Evolutionary conservation across 2,329 filamentous ascomycete species (phyloP).

Genomic region (Emergomyces africanus): DNA sequence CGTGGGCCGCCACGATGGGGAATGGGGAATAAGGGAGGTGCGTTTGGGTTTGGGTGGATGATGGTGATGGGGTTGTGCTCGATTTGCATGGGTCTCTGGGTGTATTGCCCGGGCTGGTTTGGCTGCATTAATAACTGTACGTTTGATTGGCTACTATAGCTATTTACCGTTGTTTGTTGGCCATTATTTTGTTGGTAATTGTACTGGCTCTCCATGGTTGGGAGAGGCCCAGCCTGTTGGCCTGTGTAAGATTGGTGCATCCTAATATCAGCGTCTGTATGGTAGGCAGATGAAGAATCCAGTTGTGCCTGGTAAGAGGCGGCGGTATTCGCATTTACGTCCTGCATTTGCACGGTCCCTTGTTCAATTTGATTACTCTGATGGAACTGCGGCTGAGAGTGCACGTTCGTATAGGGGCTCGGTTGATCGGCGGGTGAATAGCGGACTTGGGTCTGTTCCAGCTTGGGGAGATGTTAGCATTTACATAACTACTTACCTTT

Average conservation of each 20-base stretch:
- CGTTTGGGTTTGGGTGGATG: constrained; percentile 9
- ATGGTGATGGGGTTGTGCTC: constrained; percentile 6
- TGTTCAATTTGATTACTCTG: background rate
- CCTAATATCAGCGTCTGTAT: background rate
- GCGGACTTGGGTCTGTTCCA: background rate
- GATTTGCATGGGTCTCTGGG: background rate
- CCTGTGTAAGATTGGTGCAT: background rate
- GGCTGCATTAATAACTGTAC: background rate
- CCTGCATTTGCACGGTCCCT: background rate
- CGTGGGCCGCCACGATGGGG: constrained; percentile 9
- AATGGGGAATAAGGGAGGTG: constrained; percentile 8
- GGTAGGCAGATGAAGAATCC: background rate
- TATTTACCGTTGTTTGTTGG: background rate
- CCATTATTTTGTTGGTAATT: background rate
- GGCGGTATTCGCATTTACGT: background rate
- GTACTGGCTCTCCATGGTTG: background rate
- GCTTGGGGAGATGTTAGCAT: background rate
- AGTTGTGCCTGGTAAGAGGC: background rate
- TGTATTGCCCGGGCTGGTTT: background rate
- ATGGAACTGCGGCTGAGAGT: background rate
- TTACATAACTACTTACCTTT: background rate
- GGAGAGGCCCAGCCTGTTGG: background rate
- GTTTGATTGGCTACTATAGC: background rate
- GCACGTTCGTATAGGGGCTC: background rate
- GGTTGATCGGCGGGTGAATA: background rate